Conservation (phyloP, 768 basidiomycete genomes). For the Pleurotus platypus region DNA sequence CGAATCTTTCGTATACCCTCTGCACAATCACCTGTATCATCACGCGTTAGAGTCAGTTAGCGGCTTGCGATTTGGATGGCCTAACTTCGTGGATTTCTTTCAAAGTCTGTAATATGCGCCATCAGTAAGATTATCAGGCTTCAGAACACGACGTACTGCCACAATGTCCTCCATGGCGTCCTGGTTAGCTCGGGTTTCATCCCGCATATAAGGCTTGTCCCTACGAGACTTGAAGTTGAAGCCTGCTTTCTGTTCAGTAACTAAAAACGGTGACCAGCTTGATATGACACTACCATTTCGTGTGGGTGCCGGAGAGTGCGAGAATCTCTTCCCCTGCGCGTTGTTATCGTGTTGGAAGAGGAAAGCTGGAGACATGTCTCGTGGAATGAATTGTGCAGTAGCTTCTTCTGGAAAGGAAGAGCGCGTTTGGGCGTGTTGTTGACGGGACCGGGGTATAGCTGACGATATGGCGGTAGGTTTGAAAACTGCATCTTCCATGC, state of each 20-base stretch:
- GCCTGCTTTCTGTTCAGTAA: too few species aligned
- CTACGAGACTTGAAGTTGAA: background rate
- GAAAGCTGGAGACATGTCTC: background rate
- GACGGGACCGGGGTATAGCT: background rate
- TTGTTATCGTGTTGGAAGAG: background rate
- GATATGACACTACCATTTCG: background rate
- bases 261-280: background rate
- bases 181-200: background rate
- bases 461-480: background rate
- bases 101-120: constrained; percentile 33
- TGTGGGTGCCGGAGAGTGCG: background rate
- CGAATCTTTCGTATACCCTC: constrained; percentile 45
- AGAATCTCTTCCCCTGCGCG: background rate
- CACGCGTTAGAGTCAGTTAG: too few species aligned
- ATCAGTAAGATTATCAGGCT: background rate
- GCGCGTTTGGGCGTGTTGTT: background rate
- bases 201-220: background rate
- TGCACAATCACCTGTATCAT: constrained; percentile 39
- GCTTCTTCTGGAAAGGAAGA: background rate
- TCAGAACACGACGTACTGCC: constrained; percentile 27
- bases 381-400: background rate
- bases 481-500: background rate
- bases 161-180: constrained; percentile 29
- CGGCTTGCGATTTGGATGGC: background rate
- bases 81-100: constrained; percentile 45